Evolutionary conservation across 2,329 filamentous ascomycete species (phyloP), one percentile per base, ranked within the genome.

Genomic region (Stemphylium beticola): DNA sequence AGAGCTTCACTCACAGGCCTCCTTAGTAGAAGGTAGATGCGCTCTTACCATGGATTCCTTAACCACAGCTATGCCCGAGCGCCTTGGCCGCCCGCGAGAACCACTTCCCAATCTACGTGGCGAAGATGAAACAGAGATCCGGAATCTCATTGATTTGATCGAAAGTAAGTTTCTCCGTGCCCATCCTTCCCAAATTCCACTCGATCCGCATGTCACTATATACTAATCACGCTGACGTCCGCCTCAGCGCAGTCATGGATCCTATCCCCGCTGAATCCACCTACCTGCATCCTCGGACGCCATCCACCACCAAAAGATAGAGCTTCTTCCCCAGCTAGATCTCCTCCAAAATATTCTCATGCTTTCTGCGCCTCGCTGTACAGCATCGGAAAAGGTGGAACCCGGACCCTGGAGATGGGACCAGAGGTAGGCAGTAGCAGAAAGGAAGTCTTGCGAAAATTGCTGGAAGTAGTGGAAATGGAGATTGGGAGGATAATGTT

Each of bases 101-200:
- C 22, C 49, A 0, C 50, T 51, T 14, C 64, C 60, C 2, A 64
- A 62, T 20, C 32, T 65, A 2, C 55, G 65, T 7, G 60, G 61
- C 26, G 65, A 68, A 57, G 57, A 66, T 22, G 65, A 68, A 49
- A 43, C 49, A 1, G 63, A 66, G 18, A 43, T 66, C 0, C 43
- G 48, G 10, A 55, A 58, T 14, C 43, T 68, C 1, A 46, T 40
- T 1, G 42, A 49, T 7, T 18, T 65, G 12, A 66, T 66, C 11
- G 63, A 66, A 44, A 51, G 65, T 63, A 57, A 14, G 49, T 46
- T 6, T 24, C 31, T 10, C 12, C 49, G 33, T 2, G 39, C 48
- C 9, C 26, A 22, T 36, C 18, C 24, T 7, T 15, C 11, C 24
- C 24, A 14, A 18, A 15, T n/a, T 22, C 36, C 36, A 29, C 4